A percentile compares a stretch with the other conserved stretches of the same genome.
These are phyloP conservation scores for Suillus occidentalis DNA, from an alignment of 768 basidiomycete genomes.

Conservation along the genomic window DNA sequence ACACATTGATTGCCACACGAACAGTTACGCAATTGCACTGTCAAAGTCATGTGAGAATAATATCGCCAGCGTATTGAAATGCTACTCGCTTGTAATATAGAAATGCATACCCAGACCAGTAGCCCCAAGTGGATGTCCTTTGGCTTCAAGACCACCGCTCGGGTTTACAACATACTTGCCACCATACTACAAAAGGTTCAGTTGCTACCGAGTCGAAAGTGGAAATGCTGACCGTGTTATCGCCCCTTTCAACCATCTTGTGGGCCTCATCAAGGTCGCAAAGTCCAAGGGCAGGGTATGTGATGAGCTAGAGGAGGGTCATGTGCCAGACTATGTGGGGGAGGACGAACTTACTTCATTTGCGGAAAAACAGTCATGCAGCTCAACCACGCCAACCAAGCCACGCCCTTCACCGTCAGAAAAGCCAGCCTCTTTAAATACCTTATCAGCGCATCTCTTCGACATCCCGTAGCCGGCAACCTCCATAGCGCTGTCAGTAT, in stretches of 20 bases:
- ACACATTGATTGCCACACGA: constrained; percentile 12
- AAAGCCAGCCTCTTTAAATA: constrained; percentile 72
- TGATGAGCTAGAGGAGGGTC: constrained; percentile 56
- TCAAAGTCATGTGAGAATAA: constrained; percentile 7
- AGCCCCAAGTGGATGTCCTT: constrained; percentile 83
- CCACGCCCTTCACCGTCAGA: constrained; percentile 59
- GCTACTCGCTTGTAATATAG: constrained; percentile 69
- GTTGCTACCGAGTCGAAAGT: not conserved
- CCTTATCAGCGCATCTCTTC: constrained; percentile 62
- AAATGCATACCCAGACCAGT: constrained; percentile 88
- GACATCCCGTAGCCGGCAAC: constrained; percentile 82
- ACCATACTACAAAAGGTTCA: constrained; percentile 53
- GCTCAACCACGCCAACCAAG: constrained; percentile 79
- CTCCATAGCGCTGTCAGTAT: constrained; percentile 72
- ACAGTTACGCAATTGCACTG: constrained; percentile 80
- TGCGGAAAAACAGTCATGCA: constrained; percentile 85
- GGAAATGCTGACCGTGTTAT: constrained; percentile 64
- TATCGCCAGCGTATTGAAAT: not conserved
- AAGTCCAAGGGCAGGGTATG: constrained; percentile 79
- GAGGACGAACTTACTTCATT: constrained; percentile 58
- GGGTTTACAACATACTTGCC: constrained; percentile 86
- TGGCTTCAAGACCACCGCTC: constrained; percentile 85
- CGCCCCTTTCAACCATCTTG: constrained; percentile 69
- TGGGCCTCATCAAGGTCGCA: constrained; percentile 67
- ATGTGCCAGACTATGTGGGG: not conserved